Base-by-base conservation (phyloP, 2,329 filamentous ascomycete genomes). In the Chrysosporium queenslandicum region DNA sequence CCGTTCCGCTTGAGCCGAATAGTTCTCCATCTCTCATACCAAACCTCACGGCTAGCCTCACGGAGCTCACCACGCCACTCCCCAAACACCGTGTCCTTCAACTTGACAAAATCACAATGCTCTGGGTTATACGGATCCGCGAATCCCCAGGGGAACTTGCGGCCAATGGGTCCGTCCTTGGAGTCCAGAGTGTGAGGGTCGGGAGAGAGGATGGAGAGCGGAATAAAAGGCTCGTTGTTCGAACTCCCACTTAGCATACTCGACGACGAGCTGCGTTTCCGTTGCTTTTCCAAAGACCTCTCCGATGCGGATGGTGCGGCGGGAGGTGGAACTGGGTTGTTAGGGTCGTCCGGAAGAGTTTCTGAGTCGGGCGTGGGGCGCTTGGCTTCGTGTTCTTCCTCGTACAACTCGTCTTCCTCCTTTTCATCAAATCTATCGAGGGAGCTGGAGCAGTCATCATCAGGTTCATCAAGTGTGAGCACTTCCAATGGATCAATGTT, bases 21-120 rank as follows among this genome's bases (percentile, higher is more conserved):
- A 42, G 80, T 96, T 70, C 92, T 82, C 92, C 91, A 97, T 61
- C 86, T 83, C 69, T 97, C 91, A 62, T 97, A 97, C 87, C 89
- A 96, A 61, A 89, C 80, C 64, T 94, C 89, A 52, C 88, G 81
- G 67, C 88, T 94, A 49, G 88, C 86, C 68, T 95, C 88, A 55
- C 91, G 85, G 55, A 98, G 76, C 66, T 98, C 92, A 40, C 79
- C 79, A 47, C 91, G 85, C 92, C 92, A 98, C 64, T 97, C 91
- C 58, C 76, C 82, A 68, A 98, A 98, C 29, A 98, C 86, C 6
- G 85, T 83, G 55, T 97, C 90, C 71, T 92, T 92, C 59, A 98
- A 78, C 56, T 85, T 84, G 52, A 86, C 76, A 68, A 96, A 98
- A 70, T 98, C 92, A 71, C 92, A 98, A 71, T 98, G 92, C 61